Evolutionary conservation across 2,329 filamentous ascomycete species (phyloP), one percentile per base, ranked within the genome.

Genomic region (Botryosphaeria dothidea): DNA sequence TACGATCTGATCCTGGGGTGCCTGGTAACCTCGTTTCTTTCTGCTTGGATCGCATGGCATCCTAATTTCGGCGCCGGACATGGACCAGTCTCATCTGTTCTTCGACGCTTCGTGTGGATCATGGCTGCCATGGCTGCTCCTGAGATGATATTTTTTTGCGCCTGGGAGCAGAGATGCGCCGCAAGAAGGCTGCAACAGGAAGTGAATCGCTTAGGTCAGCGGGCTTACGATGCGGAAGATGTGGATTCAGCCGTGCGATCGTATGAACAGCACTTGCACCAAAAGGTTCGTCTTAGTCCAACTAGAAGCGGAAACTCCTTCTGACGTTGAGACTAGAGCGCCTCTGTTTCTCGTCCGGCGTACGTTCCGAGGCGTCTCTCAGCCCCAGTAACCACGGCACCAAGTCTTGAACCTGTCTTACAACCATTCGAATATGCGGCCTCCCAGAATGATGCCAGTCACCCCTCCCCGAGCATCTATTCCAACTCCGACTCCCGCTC

Each of bases 1-100:
- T 70, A 65, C 21, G 68, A 70, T 46, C 48, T 73, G 6, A 56
- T 72, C 4, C 15, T 73, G 0, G 70, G 70, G 0, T 72, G 68
- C 61, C 41, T 72, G 4, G 70, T 69, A 1, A 73, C 72, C 4
- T 61, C 73, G 4, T 68, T 67, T 1, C 65, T 74, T 1, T 72
- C 71, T 45, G 70, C 71, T 0, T 74, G 70, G 70, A 71, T 68
- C 11, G 68, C 71, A 34, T 71, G 72, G 34, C 71, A 73, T 65
- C 72, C 71, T 3, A 73, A 74, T 56, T 57, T 74, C 3, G 57
- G 54, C 13, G 23, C 62, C 2, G 25, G 34, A 19, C 43, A 38
- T 4, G 48, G 34, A 1, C 8, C 45, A 13, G 66, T 64, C 48
- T 31, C 45, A 1, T 21, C 36, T 9, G 34, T 67, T 1, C 15